Evolutionary conservation across 2,329 filamentous ascomycete genomes (phyloP), one percentile per base, ranked within the genome.

Genomic region (Stagonosporopsis chrysanthemi): DNA sequence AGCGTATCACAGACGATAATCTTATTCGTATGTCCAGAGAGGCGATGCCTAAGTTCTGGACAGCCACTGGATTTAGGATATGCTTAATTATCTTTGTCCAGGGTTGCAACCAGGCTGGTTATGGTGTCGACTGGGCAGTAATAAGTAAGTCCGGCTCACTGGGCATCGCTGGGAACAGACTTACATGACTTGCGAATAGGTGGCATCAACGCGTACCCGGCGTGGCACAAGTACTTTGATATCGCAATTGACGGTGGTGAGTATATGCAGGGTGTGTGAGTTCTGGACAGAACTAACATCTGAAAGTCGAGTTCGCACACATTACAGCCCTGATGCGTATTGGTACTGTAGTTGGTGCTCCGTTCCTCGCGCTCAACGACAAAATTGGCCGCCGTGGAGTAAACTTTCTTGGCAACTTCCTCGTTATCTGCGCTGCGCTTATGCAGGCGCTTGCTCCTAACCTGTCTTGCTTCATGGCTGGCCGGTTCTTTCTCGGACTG

Each of bases 61-160:
- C 80, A 24, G 69, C 65, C 66, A 75, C 80, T 6, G 78, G 78
- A 4, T 70, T 78, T 39, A 74, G 78, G 6, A 70, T 83, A 17
- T 67, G 69, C 24, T 62, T 77, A 28, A 77, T 82, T 51, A 78
- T 82, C 72, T 75, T 77, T 43, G 76, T 82, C 15, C 78, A 79
- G 69, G 79, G 78, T 31, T 81, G 78, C 60, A 81, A 82, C 52
- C 78, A 81, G 63, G 79, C 79, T 40, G 79, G 78, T 8, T 82
- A 77, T 58, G 80, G 80, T 58, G 76, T 83, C 38, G 80, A 82
- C 60, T 83, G 81, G 81, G 78, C 78, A 24, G 80, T 83, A 26
- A 82, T 83, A 36, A 69, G 75, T 46, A 31, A 22, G 53, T 38
- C 3, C 8, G 14, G 9, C 4, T n/a, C 48, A 11, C 9, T 9